These are phyloP conservation scores for Toxicodendron radicans DNA, from an alignment of 345 rosid species.

Conservation along the genomic window DNA sequence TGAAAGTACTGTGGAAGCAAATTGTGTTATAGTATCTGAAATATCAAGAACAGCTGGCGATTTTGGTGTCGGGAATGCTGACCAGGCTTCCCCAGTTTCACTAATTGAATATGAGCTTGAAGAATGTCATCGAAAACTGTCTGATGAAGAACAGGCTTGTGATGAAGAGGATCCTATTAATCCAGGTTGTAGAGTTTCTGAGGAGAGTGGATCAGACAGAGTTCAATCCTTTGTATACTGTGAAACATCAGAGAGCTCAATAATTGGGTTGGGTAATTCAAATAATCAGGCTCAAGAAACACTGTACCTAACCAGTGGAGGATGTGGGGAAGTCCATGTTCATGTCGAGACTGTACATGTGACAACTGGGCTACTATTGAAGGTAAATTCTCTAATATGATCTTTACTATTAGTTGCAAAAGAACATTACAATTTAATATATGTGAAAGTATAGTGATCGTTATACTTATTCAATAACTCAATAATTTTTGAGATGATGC, in stretches of 20 bases:
- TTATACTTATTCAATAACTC: slow-evolving; percentile 4
- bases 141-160: slow-evolving; percentile 39
- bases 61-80: slow-evolving; percentile 13
- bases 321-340: slow-evolving; percentile 25
- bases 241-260: slow-evolving; percentile 36
- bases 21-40: slow-evolving; percentile 25
- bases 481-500: slow-evolving; percentile 5
- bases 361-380: slow-evolving; percentile 22
- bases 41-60: slow-evolving; percentile 23
- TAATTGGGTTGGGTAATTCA: slow-evolving; percentile 30
- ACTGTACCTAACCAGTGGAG: slow-evolving; percentile 38
- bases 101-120: slow-evolving; percentile 24
- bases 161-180: slow-evolving; percentile 31
- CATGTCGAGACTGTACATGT: slow-evolving; percentile 23
- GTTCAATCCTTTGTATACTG: slow-evolving; percentile 29
- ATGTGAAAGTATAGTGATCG: background rate
- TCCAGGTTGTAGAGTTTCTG: slow-evolving; percentile 23
- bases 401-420: slow-evolving; percentile 12
- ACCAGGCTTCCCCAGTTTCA: slow-evolving; percentile 21
- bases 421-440: slow-evolving; percentile 3
- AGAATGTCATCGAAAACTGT: slow-evolving; percentile 29
- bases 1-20: slow-evolving; percentile 30
- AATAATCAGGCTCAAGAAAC: slow-evolving; percentile 35
- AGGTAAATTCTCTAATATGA: slow-evolving; percentile 40
- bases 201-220: slow-evolving; percentile 32